Conservation (phyloP, 2,329 filamentous ascomycete genomes). For the Waltergamsia citrina region DNA sequence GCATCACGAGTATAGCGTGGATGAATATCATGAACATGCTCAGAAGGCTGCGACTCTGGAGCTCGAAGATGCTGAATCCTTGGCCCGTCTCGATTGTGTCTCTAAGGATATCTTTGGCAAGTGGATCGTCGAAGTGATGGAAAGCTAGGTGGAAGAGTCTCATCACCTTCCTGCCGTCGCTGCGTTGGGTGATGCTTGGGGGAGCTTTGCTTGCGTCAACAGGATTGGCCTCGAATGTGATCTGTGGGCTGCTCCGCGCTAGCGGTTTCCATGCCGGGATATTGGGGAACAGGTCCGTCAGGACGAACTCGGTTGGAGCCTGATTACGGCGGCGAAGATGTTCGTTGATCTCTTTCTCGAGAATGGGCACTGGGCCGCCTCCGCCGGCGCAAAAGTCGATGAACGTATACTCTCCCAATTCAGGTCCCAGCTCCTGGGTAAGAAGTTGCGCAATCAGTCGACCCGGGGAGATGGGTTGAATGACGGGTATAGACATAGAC, state of each 20-base stretch:
- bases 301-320: constrained; percentile 43
- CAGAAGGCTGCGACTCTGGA: constrained; percentile 54
- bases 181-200: constrained; percentile 29
- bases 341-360: constrained; percentile 50
- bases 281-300: constrained; percentile 60
- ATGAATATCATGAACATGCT: constrained; percentile 43
- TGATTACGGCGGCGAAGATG: constrained; percentile 17
- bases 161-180: constrained; percentile 43
- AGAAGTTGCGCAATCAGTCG: constrained; percentile 51
- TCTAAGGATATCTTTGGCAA: constrained; percentile 50
- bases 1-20: constrained; percentile 41
- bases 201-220: constrained; percentile 59
- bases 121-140: constrained; percentile 62
- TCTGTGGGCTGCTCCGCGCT: constrained; percentile 38
- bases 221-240: constrained; percentile 49
- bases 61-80: constrained; percentile 63
- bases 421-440: constrained; percentile 34
- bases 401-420: constrained; percentile 47
- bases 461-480: constrained; percentile 50
- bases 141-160: constrained; percentile 67
- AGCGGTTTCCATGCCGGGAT: constrained; percentile 48
- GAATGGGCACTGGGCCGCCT: constrained; percentile 59
- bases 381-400: constrained; percentile 71
- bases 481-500: constrained; percentile 50
- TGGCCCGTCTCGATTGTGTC: constrained; percentile 57